These are phyloP conservation scores for Monilinia polystroma DNA, from an alignment of 2,329 filamentous ascomycete species.

Conservation along the genomic window DNA sequence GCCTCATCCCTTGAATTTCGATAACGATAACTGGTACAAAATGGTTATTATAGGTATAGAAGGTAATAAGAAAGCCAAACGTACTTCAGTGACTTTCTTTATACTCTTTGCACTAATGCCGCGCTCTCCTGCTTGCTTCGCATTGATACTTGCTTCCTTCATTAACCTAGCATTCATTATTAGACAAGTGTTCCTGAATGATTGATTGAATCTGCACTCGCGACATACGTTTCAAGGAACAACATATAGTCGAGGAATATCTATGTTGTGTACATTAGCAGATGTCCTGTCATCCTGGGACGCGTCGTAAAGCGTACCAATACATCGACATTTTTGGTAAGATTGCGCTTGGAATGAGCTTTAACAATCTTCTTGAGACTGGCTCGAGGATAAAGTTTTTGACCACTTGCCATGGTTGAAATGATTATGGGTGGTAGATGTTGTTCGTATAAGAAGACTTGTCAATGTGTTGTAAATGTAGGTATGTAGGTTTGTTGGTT, in stretches of 20 bases:
- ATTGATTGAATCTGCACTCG: neutral
- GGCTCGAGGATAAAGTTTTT: constrained; percentile 78
- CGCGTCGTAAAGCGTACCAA: constrained; percentile 55
- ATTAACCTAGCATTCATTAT: constrained; percentile 57
- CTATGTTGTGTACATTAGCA: constrained; percentile 46
- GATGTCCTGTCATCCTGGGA: constrained; percentile 22
- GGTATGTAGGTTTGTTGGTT: neutral
- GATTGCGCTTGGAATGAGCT: constrained; percentile 74
- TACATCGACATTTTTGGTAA: constrained; percentile 85
- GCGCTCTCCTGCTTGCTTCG: constrained; percentile 71
- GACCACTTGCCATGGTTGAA: constrained; percentile 45
- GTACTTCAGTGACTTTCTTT: constrained; percentile 72
- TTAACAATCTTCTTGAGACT: constrained; percentile 89
- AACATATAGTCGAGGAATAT: constrained; percentile 82
- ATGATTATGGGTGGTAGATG: neutral
- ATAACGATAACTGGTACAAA: constrained; percentile 12
- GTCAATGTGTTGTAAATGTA: neutral
- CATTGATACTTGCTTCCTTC: constrained; percentile 75
- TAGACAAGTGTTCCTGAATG: neutral
- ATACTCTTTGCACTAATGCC: constrained; percentile 73
- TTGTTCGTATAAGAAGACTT: neutral
- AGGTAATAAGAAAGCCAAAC: constrained; percentile 35
- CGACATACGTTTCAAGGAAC: constrained; percentile 66
- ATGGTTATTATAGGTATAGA: constrained; percentile 8
- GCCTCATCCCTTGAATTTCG: constrained; percentile 23